Base-by-base conservation (phyloP, 148 eudicot genomes). In the Heliosperma pusillum region DNA sequence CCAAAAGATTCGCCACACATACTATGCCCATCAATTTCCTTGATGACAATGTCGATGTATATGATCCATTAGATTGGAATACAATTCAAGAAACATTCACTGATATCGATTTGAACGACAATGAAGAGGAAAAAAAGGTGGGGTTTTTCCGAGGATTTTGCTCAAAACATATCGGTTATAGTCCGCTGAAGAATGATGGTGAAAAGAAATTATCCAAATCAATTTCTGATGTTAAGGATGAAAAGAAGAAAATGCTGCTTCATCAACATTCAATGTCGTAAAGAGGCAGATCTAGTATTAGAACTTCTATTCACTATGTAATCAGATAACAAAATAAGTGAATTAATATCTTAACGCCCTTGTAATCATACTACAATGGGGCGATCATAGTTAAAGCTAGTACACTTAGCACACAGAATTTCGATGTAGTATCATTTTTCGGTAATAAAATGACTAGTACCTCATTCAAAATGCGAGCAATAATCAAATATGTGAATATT, bases 101-200 rank as follows among this genome's bases (percentile, higher is more conserved):
- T 1, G 79, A 75, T 36, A 75, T 75, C 5, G 40, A 71, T n/a
- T n/a, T 70, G 7, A 63, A 70, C 20, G 76, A 80, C 13, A n/a
- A n/a, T n/a, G 63, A 52, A 29, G 30, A 62, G 6, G 74, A 80
- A 22, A 75, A 75, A 21, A 75, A 56, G 44, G 58, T 69, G 10
- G 76, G 79, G 3, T 75, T 80, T 20, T 76, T 80, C 8, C 59
- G 72, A 40, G 76, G 79, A 1, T 36, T 80, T 25, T 75, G 68
- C 66, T 65, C 68, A 2, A 80, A 75, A n/a, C 72, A 80, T 55
- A 21, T 64, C 27, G 76, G 76, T 10, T 75, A 71, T 45, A 63
- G 67, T 29, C 71, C 72, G 17, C 44, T 80, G 26, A 70, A 56
- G 2, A 75, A 56, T 3, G 33, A 52, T 25, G 58, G 47, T 7